These are phyloP conservation scores for Strobilomyces dryophilus DNA, from an alignment of 768 basidiomycete species.

Conservation along the genomic window DNA sequence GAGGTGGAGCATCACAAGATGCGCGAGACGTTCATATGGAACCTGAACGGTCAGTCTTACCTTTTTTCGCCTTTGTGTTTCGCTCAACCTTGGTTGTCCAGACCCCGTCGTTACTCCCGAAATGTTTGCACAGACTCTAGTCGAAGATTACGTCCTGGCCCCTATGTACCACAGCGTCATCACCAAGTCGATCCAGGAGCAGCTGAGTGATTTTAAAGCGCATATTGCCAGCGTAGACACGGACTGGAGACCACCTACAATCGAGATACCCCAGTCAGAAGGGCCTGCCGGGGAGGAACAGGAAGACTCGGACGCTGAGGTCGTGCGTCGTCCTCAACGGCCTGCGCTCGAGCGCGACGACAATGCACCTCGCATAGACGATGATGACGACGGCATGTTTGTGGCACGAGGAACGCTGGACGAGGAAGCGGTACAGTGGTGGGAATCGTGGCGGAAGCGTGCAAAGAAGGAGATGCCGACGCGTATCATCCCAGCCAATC, in stretches of 20 bases:
- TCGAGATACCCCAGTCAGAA: slow-evolving; percentile 23
- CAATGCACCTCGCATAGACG: slow-evolving; percentile 18
- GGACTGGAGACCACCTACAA: slow-evolving; percentile 28
- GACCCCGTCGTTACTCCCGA: slow-evolving; percentile 90
- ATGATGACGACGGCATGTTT: slow-evolving; percentile 20
- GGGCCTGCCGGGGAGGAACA: slow-evolving; percentile 24
- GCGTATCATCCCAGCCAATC: slow-evolving; percentile 27
- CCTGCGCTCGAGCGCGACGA: slow-evolving; percentile 19
- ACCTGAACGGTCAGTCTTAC: slow-evolving; percentile 72
- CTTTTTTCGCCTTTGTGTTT: not conserved
- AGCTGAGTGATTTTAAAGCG: slow-evolving; percentile 74
- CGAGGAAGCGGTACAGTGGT: slow-evolving; percentile 54
- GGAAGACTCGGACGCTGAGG: slow-evolving; percentile 28
- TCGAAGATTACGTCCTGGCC: slow-evolving; percentile 85
- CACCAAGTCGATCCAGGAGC: slow-evolving; percentile 81
- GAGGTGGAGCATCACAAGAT: slow-evolving; percentile 93
- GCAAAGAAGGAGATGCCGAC: slow-evolving; percentile 30
- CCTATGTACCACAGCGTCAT: slow-evolving; percentile 62
- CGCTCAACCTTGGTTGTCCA: slow-evolving; percentile 26
- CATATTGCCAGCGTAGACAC: slow-evolving; percentile 57
- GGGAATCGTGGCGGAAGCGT: slow-evolving; percentile 67
- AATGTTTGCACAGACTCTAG: slow-evolving; percentile 81
- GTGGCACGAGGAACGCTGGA: slow-evolving; percentile 42
- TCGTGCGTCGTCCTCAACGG: slow-evolving; percentile 12
- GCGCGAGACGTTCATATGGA: slow-evolving; percentile 97